Conservation (phyloP, 208 protist species). For the Trypanosoma platydactyli region DNA sequence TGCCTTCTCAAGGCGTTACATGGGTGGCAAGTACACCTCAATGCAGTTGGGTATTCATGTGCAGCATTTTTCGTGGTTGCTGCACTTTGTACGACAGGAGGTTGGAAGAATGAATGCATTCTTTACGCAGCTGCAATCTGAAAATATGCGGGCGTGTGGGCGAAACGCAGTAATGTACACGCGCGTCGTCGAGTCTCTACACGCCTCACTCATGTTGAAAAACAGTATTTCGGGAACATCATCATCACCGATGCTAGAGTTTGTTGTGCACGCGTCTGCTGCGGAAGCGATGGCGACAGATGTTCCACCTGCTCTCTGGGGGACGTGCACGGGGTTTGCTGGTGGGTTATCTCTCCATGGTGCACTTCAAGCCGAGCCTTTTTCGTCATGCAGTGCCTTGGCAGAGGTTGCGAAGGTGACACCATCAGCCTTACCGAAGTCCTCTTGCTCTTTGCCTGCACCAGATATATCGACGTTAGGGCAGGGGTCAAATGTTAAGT, state of each 20-base stretch:
- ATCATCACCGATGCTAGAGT: not conserved
- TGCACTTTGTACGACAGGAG: constrained; percentile 45
- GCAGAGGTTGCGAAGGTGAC: not conserved
- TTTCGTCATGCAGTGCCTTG: not conserved
- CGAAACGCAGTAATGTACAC: constrained; percentile 37
- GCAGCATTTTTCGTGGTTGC: constrained; percentile 60
- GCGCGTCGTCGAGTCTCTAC: constrained; percentile 6
- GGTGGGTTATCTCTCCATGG: constrained; percentile 27
- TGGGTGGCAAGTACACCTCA: constrained; percentile 21
- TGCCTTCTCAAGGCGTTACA: constrained; percentile 58
- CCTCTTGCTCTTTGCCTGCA: not conserved
- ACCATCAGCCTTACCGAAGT: not conserved
- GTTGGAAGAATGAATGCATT: constrained; percentile 12
- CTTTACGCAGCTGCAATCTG: constrained; percentile 5
- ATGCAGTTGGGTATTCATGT: constrained; percentile 77
- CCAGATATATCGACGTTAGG: not conserved
- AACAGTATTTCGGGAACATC: no score
- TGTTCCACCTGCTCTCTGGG: constrained; percentile 27
- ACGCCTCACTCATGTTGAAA: not conserved
- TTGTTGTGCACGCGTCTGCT: constrained; percentile 29
- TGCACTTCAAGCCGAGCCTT: constrained; percentile 3
- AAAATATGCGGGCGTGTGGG: constrained; percentile 7
- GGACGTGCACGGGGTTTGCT: not conserved
- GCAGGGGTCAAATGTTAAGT: not conserved
- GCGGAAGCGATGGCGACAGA: constrained; percentile 23